Conservation (phyloP, 345 rosid species). For the Angophora floribunda region DNA sequence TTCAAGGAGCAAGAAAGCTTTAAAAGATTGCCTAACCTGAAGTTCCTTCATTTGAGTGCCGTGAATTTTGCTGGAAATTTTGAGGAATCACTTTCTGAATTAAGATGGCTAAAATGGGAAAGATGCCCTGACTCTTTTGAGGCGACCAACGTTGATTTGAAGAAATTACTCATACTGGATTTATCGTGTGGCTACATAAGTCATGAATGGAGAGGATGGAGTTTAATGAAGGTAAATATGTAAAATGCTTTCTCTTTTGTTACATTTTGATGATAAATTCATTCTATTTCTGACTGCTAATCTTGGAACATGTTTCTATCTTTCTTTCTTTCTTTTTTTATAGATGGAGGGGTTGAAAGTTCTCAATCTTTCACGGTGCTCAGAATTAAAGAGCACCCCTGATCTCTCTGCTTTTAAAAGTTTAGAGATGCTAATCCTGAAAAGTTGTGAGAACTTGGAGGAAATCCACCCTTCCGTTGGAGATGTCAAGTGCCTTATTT, state of each 20-base stretch:
- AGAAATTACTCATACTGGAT: accelerated
- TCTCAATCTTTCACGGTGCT: background rate
- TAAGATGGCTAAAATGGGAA: background rate
- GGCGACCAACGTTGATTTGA: background rate
- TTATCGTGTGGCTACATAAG: background rate
- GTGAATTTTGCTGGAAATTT: accelerated
- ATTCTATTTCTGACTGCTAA: background rate
- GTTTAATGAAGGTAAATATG: background rate
- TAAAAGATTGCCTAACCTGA: background rate
- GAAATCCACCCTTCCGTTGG: background rate
- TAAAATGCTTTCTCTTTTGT: background rate
- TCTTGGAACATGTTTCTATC: background rate
- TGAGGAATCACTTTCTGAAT: accelerated
- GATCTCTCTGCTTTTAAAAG: background rate
- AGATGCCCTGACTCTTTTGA: accelerated
- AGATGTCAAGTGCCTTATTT: background rate
- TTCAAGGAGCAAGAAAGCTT: background rate
- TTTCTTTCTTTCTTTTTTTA: background rate
- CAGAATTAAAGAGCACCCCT: background rate
- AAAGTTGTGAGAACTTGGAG: background rate
- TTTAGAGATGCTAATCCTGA: background rate
- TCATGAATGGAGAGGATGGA: background rate
- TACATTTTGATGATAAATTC: background rate
- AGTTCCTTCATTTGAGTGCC: background rate
- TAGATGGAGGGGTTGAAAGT: background rate